Conservation (phyloP, 768 basidiomycete genomes). For the Hypholoma fasciculare region DNA sequence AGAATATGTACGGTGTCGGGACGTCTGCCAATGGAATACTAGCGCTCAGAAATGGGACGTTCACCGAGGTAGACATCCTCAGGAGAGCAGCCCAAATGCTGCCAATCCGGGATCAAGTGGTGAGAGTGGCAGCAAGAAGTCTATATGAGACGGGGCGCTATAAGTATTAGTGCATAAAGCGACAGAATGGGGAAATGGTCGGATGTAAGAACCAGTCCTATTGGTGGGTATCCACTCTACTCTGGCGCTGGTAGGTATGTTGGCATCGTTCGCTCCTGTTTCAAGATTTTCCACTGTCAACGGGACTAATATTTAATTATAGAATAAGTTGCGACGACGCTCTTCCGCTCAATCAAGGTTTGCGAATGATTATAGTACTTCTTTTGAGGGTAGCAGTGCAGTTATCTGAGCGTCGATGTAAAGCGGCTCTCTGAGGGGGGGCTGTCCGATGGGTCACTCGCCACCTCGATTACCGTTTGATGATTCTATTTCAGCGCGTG, state of each 20-base stretch:
- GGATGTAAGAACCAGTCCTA: constrained; percentile 2
- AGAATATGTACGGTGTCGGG: constrained; percentile 7
- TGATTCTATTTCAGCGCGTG: too few species aligned
- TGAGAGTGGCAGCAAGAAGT: neutral
- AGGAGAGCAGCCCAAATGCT: neutral
- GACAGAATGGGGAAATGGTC: constrained; percentile 2
- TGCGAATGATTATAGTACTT: too few species aligned
- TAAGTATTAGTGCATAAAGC: neutral
- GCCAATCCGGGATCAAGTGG: neutral
- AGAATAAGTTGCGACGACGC: too few species aligned
- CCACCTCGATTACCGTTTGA: too few species aligned
- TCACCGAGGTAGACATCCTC: constrained; percentile 1
- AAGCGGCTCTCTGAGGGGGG: too few species aligned
- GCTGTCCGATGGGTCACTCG: too few species aligned
- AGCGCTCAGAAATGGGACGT: neutral
- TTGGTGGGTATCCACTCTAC: neutral
- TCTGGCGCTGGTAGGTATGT: neutral
- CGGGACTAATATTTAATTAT: too few species aligned
- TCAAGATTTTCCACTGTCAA: too few species aligned
- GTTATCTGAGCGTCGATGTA: too few species aligned
- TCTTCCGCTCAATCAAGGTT: too few species aligned
- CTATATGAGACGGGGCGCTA: neutral
- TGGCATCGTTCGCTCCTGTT: too few species aligned
- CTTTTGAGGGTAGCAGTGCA: too few species aligned
- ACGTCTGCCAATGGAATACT: neutral